Percentiles rank a stretch among this genome's conserved stretches.
phyloP scores from a whole-genome alignment of 495 filamentous ascomycete species.

The Neurospora sp. region DNA sequence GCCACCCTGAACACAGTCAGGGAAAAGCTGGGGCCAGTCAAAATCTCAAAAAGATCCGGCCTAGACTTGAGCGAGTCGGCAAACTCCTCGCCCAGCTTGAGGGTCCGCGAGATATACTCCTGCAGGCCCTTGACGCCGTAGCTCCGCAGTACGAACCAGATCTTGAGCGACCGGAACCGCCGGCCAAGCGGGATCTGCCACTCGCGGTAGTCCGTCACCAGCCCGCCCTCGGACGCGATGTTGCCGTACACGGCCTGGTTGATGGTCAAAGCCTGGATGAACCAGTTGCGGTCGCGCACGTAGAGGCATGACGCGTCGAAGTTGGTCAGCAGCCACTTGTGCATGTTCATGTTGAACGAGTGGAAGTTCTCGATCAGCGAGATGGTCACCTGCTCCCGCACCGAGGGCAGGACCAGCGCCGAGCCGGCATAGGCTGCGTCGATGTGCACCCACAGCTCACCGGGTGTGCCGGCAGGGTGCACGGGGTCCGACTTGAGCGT shows the following conservation, averaged over 20 bases:
- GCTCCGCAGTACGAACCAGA: slow-evolving; percentile 90
- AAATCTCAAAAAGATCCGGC: slow-evolving; percentile 65
- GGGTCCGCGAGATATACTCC: slow-evolving; percentile 55
- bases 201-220: slow-evolving; percentile 94
- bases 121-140: slow-evolving; percentile 78
- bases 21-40: slow-evolving; percentile 66
- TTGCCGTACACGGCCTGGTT: slow-evolving; percentile 72
- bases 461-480: slow-evolving; percentile 11
- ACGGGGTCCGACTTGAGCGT: slow-evolving; percentile 49
- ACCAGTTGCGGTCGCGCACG: slow-evolving; percentile 60
- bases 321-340: slow-evolving; percentile 95
- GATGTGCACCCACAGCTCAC: slow-evolving; percentile 76
- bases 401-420: slow-evolving; percentile 71
- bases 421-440: slow-evolving; percentile 93
- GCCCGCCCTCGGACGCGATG: slow-evolving; percentile 63
- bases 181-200: slow-evolving; percentile 95
- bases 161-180: slow-evolving; percentile 85
- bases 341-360: slow-evolving; percentile 91
- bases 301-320: slow-evolving; percentile 85
- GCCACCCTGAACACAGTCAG: slow-evolving; percentile 65
- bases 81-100: slow-evolving; percentile 63
- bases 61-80: slow-evolving; percentile 43
- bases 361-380: slow-evolving; percentile 58
- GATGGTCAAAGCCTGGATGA: slow-evolving; percentile 72
- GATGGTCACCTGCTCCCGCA: slow-evolving; percentile 42